Base-by-base conservation (phyloP, 1,284 basidiomycete genomes). In the Moesziomyces globuligerus region DNA sequence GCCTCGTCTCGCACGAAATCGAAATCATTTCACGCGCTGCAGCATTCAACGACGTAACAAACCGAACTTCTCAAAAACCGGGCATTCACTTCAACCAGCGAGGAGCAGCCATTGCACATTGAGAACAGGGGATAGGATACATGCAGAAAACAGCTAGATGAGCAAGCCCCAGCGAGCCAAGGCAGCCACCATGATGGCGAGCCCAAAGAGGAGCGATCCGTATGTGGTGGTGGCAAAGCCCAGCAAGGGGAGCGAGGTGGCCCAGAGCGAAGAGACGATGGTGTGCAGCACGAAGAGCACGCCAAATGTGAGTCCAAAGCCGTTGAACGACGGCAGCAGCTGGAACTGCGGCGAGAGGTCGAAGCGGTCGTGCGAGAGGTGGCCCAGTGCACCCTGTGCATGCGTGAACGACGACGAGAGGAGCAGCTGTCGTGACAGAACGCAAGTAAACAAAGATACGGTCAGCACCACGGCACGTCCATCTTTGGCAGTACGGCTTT, bases 171-270 rank as follows among this genome's bases (percentile, higher is more conserved):
- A 80, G 26, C 74, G 44, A 23, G 73, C 79, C 28, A 76, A 45
- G 13, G 65, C 77, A 4, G 60, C 74, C 1, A 72, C 59, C 42
- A 77, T 52, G 25, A 80, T 72, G 8, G 61, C 70, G 5, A 79
- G 55, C 17, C 77, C 79, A 24, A 77, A 69, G 17, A 80, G 53
- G 45, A 80, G 48, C 21, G 72, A 72, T 1, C 62, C 64, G 36
- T 80, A 80, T 7, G 74, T 79, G 7, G 76, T 71, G 0, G 56
- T 72, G 4, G 74, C 73, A 20, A 78, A 75, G 8, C 79, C 77
- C 9, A 79, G 45, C 10, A 24, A 44, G 5, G 79, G 77, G 10
- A 80, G 43, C 23, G 54, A 54, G 6, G 72, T 59, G 18, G 74
- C 68, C 79, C 79, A 80, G 17, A 74, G 48, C 3, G 59, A 55